Evolutionary conservation across 2,329 filamentous ascomycete species (phyloP).

Genomic region (Hypoxylon sp.): DNA sequence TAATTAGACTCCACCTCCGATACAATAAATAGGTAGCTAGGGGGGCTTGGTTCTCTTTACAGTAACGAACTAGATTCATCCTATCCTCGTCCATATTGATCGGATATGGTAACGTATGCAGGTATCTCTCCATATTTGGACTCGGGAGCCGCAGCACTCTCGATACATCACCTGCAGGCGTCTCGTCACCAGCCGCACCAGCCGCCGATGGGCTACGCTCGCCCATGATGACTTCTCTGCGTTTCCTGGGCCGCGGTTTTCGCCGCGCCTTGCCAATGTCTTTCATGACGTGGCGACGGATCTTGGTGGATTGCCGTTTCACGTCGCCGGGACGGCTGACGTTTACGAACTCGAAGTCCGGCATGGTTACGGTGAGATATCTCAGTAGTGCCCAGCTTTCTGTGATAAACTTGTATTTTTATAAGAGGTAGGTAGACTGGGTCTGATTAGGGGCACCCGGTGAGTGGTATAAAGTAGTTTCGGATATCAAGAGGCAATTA

Average conservation of each 20-base stretch:
- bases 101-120: constrained; percentile 37
- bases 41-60: constrained; percentile 27
- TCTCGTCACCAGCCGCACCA: neutral
- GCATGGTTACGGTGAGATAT: constrained; percentile 31
- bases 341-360: constrained; percentile 44
- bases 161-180: neutral
- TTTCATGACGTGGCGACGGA: constrained; percentile 47
- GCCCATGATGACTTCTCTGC: constrained; percentile 21
- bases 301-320: constrained; percentile 42
- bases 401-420: too few species aligned
- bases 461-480: too few species aligned
- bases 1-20: too few species aligned
- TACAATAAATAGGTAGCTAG: too few species aligned
- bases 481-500: too few species aligned
- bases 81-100: constrained; percentile 41
- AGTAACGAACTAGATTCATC: constrained; percentile 33
- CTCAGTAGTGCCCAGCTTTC: too few species aligned
- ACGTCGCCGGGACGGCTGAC: constrained; percentile 39
- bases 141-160: constrained; percentile 14
- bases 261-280: constrained; percentile 44
- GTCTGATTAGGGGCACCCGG: too few species aligned
- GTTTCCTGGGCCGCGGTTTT: constrained; percentile 33
- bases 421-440: too few species aligned
- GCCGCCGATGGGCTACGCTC: constrained; percentile 6
- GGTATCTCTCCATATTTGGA: constrained; percentile 26